Conservation (phyloP, 192 early-diverging fungal species). For the Allomyces macrogynus region DNA sequence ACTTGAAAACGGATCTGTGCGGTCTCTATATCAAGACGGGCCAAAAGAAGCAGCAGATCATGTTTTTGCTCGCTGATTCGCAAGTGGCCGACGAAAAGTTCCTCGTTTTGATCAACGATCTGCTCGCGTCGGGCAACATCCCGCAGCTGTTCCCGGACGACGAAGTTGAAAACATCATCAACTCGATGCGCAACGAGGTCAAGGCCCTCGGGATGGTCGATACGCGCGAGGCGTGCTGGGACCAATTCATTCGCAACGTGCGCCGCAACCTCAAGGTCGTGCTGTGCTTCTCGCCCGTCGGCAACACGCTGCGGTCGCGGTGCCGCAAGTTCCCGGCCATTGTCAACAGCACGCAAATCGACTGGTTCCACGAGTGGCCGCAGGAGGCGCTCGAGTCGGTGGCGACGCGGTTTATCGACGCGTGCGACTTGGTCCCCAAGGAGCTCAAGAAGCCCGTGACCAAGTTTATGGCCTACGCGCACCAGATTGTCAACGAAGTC, state of each 20-base stretch:
- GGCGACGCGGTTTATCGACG: conserved; percentile 79
- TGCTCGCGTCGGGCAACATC: conserved; percentile 94
- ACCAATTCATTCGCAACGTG: conserved; percentile 94
- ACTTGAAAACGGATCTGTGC: conserved; percentile 96
- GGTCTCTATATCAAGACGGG: conserved; percentile 69
- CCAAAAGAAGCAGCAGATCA: conserved; percentile 93
- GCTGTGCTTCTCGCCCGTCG: conserved; percentile 98
- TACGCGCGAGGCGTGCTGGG: conserved; percentile 81
- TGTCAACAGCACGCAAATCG: conserved; percentile 98
- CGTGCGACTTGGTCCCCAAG: conserved; percentile 63
- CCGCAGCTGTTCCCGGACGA: conserved; percentile 98
- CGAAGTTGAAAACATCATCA: conserved; percentile 83
- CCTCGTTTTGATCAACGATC: conserved; percentile 98
- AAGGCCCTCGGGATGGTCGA: conserved; percentile 84
- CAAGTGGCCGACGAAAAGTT: conserved; percentile 92
- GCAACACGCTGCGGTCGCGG: conserved; percentile 66
- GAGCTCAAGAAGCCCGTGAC: conserved; percentile 40
- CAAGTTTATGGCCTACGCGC: conserved; percentile 80
- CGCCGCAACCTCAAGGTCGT: conserved; percentile 94
- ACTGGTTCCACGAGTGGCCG: conserved; percentile 99
- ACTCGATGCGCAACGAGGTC: conserved; percentile 81
- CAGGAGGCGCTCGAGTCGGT: conserved; percentile 97
- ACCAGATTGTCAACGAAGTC: conserved; percentile 69
- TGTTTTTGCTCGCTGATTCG: conserved; percentile 94
- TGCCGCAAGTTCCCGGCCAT: conserved; percentile 97